A percentile compares a stretch with the other conserved stretches of the same genome.
Evolutionary conservation across 345 rosid genomes (phyloP).

Genomic region (Rhizophora mangle): DNA sequence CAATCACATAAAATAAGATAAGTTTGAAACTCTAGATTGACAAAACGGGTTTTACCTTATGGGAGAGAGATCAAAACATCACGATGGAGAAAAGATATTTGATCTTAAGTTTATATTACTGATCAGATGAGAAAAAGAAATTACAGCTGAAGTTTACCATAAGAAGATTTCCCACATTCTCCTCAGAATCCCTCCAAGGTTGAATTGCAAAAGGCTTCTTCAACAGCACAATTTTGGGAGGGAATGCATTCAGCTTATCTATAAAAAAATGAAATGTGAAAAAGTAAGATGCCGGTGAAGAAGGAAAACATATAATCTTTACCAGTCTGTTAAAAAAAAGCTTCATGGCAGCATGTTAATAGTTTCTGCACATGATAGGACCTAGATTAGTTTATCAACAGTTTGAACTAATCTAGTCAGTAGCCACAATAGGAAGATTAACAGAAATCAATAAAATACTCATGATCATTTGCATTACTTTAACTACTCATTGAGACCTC

Average conservation of each 20-base stretch:
- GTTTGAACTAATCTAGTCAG: no score
- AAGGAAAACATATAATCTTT: no score
- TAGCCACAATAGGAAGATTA: no score
- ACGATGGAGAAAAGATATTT: background rate
- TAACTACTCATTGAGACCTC: no score
- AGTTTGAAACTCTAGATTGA: background rate
- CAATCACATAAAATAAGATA: background rate
- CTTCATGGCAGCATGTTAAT: no score
- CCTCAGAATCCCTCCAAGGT: slow-evolving; percentile 86
- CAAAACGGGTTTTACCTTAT: background rate
- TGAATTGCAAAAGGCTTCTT: slow-evolving; percentile 63
- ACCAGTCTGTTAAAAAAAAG: no score
- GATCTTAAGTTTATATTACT: no score
- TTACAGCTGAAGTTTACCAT: slow-evolving; percentile 53
- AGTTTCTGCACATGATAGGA: no score
- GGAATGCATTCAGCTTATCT: slow-evolving; percentile 63
- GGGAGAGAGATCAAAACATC: background rate
- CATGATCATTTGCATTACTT: no score
- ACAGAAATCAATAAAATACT: no score
- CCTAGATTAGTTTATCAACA: no score
- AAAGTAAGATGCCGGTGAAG: slow-evolving; percentile 8
- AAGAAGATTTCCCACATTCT: slow-evolving; percentile 76
- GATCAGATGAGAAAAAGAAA: no score
- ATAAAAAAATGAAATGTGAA: slow-evolving; percentile 24
- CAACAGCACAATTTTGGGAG: slow-evolving; percentile 57